Conservation (phyloP, 768 basidiomycete species). For the Filobasidium wieringae region DNA sequence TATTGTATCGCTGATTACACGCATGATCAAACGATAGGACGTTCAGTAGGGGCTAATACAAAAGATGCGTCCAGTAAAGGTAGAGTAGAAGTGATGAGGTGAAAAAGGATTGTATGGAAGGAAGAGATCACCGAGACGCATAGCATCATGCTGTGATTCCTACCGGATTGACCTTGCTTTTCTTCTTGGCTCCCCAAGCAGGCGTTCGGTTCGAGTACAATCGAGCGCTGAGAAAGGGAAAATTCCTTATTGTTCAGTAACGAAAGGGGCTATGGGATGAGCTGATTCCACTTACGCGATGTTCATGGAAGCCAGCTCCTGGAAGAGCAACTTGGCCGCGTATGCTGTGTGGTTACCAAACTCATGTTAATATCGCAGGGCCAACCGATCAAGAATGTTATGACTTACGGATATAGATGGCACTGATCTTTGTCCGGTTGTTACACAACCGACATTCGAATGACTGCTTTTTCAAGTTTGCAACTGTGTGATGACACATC, state of each 20-base stretch:
- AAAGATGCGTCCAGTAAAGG: no score
- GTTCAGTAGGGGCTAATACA: no score
- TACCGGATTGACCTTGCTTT: background rate
- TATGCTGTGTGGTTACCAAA: slow-evolving; percentile 92
- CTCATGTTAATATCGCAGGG: background rate
- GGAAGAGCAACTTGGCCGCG: slow-evolving; percentile 91
- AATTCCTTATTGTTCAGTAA: background rate
- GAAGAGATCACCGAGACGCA: no score
- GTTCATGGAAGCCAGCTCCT: slow-evolving; percentile 44
- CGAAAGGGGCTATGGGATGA: background rate
- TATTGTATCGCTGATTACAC: no score
- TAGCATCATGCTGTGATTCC: no score
- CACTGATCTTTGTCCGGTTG: slow-evolving; percentile 89
- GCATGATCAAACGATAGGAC: no score
- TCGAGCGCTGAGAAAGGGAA: slow-evolving; percentile 8
- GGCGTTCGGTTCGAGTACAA: slow-evolving; percentile 15
- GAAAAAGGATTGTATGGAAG: no score
- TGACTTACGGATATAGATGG: slow-evolving; percentile 37
- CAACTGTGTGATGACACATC: slow-evolving; percentile 42
- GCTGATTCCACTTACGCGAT: slow-evolving; percentile 12
- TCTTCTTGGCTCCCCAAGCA: slow-evolving; percentile 8
- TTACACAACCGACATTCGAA: slow-evolving; percentile 97
- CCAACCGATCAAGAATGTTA: slow-evolving; percentile 38
- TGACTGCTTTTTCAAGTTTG: slow-evolving; percentile 98
- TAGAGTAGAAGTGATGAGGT: no score